Conservation (phyloP, 2,329 filamentous ascomycete species). For the Cordyceps farinosa region DNA sequence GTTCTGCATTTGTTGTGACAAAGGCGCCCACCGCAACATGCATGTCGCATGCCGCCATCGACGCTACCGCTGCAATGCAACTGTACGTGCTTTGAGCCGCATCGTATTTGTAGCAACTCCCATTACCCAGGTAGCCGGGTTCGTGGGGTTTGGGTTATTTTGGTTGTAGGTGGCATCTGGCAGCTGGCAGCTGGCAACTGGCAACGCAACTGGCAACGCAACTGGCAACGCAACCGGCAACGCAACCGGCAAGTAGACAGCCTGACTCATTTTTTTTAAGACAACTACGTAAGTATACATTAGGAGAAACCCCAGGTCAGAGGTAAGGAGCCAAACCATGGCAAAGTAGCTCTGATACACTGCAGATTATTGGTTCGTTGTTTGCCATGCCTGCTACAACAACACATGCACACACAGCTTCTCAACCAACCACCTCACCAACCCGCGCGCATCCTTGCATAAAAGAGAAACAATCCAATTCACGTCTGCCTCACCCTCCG, state of each 20-base stretch:
- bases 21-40: conserved; percentile 6
- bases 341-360: too few relatives aligned
- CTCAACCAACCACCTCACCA: neutral
- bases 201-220: too few relatives aligned
- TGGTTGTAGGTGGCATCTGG: too few relatives aligned
- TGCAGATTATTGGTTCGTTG: too few relatives aligned
- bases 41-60: conserved; percentile 9
- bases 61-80: conserved; percentile 11
- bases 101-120: neutral
- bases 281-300: too few relatives aligned
- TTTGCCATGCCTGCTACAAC: too few relatives aligned
- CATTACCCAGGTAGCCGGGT: neutral
- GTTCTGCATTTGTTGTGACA: neutral
- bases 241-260: too few relatives aligned
- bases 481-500: neutral
- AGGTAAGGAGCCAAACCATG: too few relatives aligned
- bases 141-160: neutral
- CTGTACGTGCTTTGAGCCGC: neutral
- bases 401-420: neutral
- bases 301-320: too few relatives aligned
- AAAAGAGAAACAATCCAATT: neutral
- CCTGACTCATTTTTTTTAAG: too few relatives aligned
- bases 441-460: neutral
- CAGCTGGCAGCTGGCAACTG: neutral
- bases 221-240: too few relatives aligned